Evolutionary conservation across 176 grass and related monocot species (phyloP).

Genomic region (Ananas comosus): DNA sequence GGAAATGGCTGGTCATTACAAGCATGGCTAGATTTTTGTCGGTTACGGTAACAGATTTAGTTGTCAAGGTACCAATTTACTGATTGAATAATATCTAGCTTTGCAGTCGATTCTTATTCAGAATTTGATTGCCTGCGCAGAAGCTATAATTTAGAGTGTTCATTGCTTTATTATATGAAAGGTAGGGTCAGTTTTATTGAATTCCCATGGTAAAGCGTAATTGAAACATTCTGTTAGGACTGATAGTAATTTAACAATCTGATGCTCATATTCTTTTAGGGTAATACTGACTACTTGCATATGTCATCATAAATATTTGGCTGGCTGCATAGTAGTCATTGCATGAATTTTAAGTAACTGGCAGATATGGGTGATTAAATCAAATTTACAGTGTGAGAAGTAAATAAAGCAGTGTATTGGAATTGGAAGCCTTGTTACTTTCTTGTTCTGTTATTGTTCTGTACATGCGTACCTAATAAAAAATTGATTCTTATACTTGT

Average conservation of each 20-base stretch:
- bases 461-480: too few relatives aligned
- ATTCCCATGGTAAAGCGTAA: too few relatives aligned
- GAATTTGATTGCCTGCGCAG: background rate
- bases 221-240: too few relatives aligned
- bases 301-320: too few relatives aligned
- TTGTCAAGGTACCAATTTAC: slow-evolving; percentile 66
- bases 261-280: too few relatives aligned
- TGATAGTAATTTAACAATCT: too few relatives aligned
- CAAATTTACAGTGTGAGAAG: background rate
- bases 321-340: too few relatives aligned
- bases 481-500: background rate
- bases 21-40: slow-evolving; percentile 76
- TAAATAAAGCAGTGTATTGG: background rate
- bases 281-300: too few relatives aligned
- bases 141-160: background rate
- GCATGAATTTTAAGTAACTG: too few relatives aligned
- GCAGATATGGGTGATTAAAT: background rate
- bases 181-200: background rate
- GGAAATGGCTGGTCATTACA: slow-evolving; percentile 93
- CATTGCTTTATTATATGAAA: background rate
- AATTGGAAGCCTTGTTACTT: background rate
- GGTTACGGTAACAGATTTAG: slow-evolving; percentile 74
- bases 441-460: too few relatives aligned
- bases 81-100: slow-evolving; percentile 1
- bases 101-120: background rate